phyloP scores from a whole-genome alignment of 768 basidiomycete genomes.

The Pleurotus eryngii region DNA sequence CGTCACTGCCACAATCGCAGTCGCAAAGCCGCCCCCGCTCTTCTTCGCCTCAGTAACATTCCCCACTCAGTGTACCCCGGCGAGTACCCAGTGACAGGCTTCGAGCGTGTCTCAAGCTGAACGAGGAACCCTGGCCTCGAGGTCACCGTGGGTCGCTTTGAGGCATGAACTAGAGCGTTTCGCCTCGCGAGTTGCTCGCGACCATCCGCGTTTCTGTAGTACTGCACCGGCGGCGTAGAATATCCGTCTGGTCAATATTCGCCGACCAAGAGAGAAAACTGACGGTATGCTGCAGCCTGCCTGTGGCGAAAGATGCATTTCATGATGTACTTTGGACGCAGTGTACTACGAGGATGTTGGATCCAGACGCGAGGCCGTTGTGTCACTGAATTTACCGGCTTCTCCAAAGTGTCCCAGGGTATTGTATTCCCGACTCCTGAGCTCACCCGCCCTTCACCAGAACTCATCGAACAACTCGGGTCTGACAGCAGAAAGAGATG shows the following conservation, averaged over 20 bases:
- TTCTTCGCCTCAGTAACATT: background rate
- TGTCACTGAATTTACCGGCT: conserved; percentile 63
- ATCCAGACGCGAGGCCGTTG: conserved; percentile 54
- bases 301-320: conserved; percentile 68
- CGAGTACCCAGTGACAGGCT: background rate
- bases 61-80: background rate
- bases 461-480: no score
- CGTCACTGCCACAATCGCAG: no score
- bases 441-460: background rate
- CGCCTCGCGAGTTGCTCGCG: background rate
- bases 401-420: conserved; percentile 62
- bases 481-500: no score
- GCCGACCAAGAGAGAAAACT: conserved; percentile 20
- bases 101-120: background rate
- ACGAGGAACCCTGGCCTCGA: background rate
- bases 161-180: background rate
- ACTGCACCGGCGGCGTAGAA: background rate
- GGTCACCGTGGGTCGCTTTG: background rate
- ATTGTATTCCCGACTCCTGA: conserved; percentile 28
- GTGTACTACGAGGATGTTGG: conserved; percentile 57
- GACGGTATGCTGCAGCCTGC: conserved; percentile 81
- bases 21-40: no score
- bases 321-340: conserved; percentile 65
- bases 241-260: no score
- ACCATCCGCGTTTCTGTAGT: background rate